phyloP scores from a whole-genome alignment of 768 basidiomycete species.

The Fomitopsis pulvina region DNA sequence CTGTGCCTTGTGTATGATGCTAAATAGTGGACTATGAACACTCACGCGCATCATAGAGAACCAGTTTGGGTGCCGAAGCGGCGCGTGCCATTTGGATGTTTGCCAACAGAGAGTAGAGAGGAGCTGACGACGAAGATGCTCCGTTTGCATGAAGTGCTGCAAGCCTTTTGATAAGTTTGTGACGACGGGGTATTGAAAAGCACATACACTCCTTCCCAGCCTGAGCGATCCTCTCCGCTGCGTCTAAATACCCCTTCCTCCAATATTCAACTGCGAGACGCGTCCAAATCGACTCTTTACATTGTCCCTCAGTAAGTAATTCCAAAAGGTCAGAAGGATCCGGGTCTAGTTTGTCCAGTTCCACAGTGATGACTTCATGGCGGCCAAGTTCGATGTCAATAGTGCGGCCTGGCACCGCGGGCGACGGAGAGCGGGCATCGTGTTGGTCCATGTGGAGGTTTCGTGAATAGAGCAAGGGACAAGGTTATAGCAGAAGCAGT shows the following conservation, averaged over 20 bases:
- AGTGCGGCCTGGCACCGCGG: slow-evolving; percentile 18
- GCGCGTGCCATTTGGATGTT: slow-evolving; percentile 80
- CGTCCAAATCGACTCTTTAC: slow-evolving; percentile 71
- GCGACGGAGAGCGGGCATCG: slow-evolving; percentile 4
- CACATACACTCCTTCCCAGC: slow-evolving; percentile 60
- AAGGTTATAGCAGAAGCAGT: not conserved
- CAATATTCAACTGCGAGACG: slow-evolving; percentile 86
- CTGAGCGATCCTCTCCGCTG: slow-evolving; percentile 69
- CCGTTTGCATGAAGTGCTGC: slow-evolving; percentile 49
- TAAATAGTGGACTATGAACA: not conserved
- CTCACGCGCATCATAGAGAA: slow-evolving; percentile 64
- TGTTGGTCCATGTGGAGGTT: slow-evolving; percentile 13
- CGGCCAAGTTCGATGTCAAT: slow-evolving; percentile 64
- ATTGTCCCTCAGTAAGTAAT: slow-evolving; percentile 65
- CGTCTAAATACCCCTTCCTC: slow-evolving; percentile 66
- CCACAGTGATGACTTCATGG: slow-evolving; percentile 84
- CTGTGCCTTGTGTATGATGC: too few species aligned
- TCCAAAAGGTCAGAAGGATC: slow-evolving; percentile 71
- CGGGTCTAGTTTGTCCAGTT: slow-evolving; percentile 81
- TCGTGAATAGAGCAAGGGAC: not conserved
- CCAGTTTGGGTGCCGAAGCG: slow-evolving; percentile 75
- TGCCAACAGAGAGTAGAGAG: slow-evolving; percentile 77
- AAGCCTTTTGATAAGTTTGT: not conserved
- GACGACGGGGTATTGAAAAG: not conserved
- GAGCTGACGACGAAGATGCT: slow-evolving; percentile 47